Evolutionary conservation across 2,329 filamentous ascomycete genomes (phyloP).

Genomic region (Colletotrichum tamarilloi): DNA sequence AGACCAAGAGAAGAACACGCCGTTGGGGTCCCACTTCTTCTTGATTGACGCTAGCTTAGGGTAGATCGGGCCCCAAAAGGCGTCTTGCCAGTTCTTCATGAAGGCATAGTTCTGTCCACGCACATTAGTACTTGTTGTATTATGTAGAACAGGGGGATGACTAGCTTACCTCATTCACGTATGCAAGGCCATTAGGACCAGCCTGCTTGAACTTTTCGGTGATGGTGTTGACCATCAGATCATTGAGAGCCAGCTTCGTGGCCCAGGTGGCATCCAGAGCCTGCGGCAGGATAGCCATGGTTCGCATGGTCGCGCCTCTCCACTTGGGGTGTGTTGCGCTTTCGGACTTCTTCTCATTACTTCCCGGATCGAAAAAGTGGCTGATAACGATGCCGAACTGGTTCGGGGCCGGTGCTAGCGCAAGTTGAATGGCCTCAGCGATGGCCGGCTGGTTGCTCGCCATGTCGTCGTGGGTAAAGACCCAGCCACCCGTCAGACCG

Average conservation of each 20-base stretch:
- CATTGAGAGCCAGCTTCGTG: slow-evolving; percentile 25
- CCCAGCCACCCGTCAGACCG: slow-evolving; percentile 35
- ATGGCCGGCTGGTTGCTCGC: slow-evolving; percentile 18
- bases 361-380: slow-evolving; percentile 33
- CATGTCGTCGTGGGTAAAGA: slow-evolving; percentile 34
- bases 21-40: slow-evolving; percentile 58
- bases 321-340: slow-evolving; percentile 34
- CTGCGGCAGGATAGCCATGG: slow-evolving; percentile 32
- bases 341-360: neutral
- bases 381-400: slow-evolving; percentile 29
- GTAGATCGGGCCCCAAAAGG: slow-evolving; percentile 34
- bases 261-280: slow-evolving; percentile 31
- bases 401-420: neutral
- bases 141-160: accelerated
- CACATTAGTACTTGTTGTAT: neutral
- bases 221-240: slow-evolving; percentile 36
- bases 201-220: slow-evolving; percentile 32
- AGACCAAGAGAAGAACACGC: slow-evolving; percentile 53
- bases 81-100: slow-evolving; percentile 35
- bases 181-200: slow-evolving; percentile 26
- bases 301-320: slow-evolving; percentile 31
- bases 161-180: slow-evolving; percentile 31
- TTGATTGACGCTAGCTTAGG: slow-evolving; percentile 56
- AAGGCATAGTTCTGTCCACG: slow-evolving; percentile 32
- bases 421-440: slow-evolving; percentile 19